Evolutionary conservation across 495 filamentous ascomycete species (phyloP).

Genomic region (Penicillium crystallinum): DNA sequence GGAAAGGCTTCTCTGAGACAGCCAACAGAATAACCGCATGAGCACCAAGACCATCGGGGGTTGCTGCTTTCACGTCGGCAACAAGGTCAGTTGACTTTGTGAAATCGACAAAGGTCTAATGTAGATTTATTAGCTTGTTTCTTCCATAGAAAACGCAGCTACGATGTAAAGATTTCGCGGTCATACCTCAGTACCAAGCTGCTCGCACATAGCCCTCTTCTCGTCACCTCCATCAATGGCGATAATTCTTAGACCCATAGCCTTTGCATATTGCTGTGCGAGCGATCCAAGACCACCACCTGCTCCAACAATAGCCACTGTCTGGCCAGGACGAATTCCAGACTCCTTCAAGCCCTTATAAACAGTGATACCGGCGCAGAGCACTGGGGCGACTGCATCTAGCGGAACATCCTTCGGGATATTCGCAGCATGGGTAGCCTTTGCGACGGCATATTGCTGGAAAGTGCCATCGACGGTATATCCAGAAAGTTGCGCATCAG

Average conservation of each 20-base stretch:
- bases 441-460: conserved; percentile 83
- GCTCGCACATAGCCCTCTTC: conserved; percentile 61
- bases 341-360: conserved; percentile 91
- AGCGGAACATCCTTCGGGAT: conserved; percentile 67
- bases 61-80: conserved; percentile 71
- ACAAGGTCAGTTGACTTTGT: conserved; percentile 67
- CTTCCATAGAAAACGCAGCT: background rate
- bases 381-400: conserved; percentile 70
- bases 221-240: conserved; percentile 77
- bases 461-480: conserved; percentile 79
- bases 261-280: conserved; percentile 79
- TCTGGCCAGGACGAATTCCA: conserved; percentile 65
- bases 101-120: conserved; percentile 69
- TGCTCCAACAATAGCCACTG: conserved; percentile 84
- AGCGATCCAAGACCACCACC: conserved; percentile 82
- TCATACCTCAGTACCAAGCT: conserved; percentile 54
- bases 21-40: conserved; percentile 86
- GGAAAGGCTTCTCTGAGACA: conserved; percentile 84
- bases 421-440: conserved; percentile 70
- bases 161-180: background rate
- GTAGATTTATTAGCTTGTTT: too few relatives aligned
- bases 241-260: conserved; percentile 76
- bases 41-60: conserved; percentile 72
- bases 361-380: conserved; percentile 85
- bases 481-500: conserved; percentile 60